Base-by-base conservation (phyloP, 495 filamentous ascomycete species). In the Copromyces sp. region DNA sequence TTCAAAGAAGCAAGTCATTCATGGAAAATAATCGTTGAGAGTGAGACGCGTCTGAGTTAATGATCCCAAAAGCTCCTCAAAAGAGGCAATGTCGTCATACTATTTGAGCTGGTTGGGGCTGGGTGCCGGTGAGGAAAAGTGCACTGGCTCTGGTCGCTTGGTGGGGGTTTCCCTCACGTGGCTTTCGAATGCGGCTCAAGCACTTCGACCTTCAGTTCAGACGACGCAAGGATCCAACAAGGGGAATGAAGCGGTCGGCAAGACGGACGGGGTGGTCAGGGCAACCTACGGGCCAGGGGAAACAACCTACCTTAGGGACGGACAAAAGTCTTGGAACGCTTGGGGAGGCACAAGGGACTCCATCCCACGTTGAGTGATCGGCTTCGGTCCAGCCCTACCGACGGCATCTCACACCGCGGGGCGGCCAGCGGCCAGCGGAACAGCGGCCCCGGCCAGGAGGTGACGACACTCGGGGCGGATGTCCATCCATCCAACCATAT, bases 31-130 rank as follows among this genome's bases (percentile, higher is more conserved):
- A 4, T 35, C 6, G 29, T 9, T 71, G 39, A 35, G 29, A 71
- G 69, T 35, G 24, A 77, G 69, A 78, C 77, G 78, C 77, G 77
- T 71, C 70, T 47, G 14, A 68, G 72, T 69, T 41, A 68, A 75
- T 35, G 53, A 79, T 77, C 69, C 39, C 71, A 75, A 78, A 71
- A 74, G 68, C 9, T 70, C 74, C 68, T 77, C 39, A 40, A 68
- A 65, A 68, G 45, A 61, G 68, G 42, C 70, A 74, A 75, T 80
- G 78, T 71, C 78, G 78, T 80, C 78, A 80, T 79, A 75, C 44
- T 29, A 17, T 65, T 65, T 4, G 0, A 37, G 53, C 59, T 47
- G 75, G 69, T 68, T 72, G 76, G 53, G 35, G 35, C 35, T 5
- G 35, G 71, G 71, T 74, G 71, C 17, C 35, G 40, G 74, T 70